These are phyloP conservation scores for Backusella mclennaniae DNA, from an alignment of 192 early-diverging fungal species.

Conservation along the genomic window DNA sequence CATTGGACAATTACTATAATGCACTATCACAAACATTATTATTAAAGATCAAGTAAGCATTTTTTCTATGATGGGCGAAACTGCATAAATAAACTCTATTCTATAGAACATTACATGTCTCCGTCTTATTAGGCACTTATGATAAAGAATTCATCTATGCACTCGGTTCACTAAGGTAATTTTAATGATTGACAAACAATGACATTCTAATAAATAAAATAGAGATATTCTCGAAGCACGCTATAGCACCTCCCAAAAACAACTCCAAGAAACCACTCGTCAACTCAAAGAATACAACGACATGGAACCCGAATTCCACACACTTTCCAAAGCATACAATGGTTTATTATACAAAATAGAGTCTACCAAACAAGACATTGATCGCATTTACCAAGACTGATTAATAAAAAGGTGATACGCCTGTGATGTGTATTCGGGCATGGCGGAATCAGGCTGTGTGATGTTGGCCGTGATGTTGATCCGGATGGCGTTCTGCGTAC, in stretches of 20 bases:
- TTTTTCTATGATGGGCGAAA: too few relatives aligned
- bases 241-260: not conserved
- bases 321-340: not conserved
- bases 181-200: not conserved
- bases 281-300: not conserved
- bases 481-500: constrained; percentile 16
- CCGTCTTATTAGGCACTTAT: not conserved
- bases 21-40: not conserved
- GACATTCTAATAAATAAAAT: too few relatives aligned
- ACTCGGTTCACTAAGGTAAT: not conserved
- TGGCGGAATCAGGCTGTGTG: not conserved
- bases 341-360: not conserved
- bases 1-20: not conserved
- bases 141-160: not conserved
- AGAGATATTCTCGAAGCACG: not conserved
- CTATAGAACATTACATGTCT: not conserved
- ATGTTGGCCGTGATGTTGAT: constrained; percentile 20
- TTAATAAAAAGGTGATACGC: constrained; percentile 26
- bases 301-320: not conserved
- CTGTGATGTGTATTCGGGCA: constrained; percentile 15
- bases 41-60: not conserved
- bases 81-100: too few relatives aligned
- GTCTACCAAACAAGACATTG: not conserved
- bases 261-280: not conserved
- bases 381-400: constrained; percentile 41